A percentile compares a stretch with the other conserved stretches of the same genome.
phyloP scores from a whole-genome alignment of 768 basidiomycete genomes.

The Suillus fuscotomentosus region DNA sequence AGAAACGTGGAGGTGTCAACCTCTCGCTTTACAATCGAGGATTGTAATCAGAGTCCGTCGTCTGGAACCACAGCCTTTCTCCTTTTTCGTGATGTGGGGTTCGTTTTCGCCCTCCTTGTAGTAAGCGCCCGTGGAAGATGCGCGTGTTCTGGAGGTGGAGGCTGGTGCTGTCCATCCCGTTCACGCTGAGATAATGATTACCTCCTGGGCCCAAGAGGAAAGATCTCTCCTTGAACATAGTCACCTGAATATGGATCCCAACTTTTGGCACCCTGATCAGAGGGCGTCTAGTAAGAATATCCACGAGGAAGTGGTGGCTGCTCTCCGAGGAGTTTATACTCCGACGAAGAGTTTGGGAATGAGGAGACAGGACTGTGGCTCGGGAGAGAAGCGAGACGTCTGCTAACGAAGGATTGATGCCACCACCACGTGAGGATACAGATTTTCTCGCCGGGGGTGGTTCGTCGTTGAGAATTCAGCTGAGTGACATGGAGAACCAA shows the following conservation, averaged over 20 bases:
- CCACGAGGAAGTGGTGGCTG: constrained; percentile 33
- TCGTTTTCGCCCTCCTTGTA: constrained; percentile 32
- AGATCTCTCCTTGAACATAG: constrained; percentile 37
- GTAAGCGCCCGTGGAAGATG: constrained; percentile 21
- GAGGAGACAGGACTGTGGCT: constrained; percentile 16
- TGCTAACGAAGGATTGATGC: constrained; percentile 18
- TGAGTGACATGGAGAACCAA: constrained; percentile 61
- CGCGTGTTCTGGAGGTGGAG: constrained; percentile 19
- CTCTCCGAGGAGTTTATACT: constrained; percentile 27
- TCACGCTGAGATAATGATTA: constrained; percentile 34
- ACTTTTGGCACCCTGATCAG: constrained; percentile 37
- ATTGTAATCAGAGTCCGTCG: constrained; percentile 57
- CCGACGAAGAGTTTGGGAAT: constrained; percentile 23
- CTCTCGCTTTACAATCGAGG: constrained; percentile 42
- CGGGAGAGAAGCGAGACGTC: constrained; percentile 23
- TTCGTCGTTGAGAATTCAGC: constrained; percentile 78
- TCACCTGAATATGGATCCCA: constrained; percentile 39
- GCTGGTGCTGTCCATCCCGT: constrained; percentile 7
- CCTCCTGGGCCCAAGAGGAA: constrained; percentile 37
- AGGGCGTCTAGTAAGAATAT: constrained; percentile 35
- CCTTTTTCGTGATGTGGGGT: constrained; percentile 45
- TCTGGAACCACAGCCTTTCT: constrained; percentile 39
- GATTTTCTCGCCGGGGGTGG: constrained; percentile 41
- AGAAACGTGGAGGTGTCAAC: too few species aligned
- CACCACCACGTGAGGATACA: constrained; percentile 17